Base-by-base conservation (phyloP, 2,329 filamentous ascomycete genomes). In the Colletotrichum phormii region DNA sequence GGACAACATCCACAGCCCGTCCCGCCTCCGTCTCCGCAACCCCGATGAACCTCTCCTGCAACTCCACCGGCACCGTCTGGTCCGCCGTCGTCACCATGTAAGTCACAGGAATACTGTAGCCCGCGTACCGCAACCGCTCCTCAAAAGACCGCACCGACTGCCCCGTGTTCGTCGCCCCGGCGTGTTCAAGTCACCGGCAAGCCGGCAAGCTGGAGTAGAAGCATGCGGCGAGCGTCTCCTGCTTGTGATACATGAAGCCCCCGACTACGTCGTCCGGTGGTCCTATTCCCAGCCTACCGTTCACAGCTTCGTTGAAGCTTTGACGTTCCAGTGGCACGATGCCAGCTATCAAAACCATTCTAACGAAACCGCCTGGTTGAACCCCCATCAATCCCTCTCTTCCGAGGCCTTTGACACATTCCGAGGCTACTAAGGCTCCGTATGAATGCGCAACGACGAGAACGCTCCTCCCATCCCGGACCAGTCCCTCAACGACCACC, bases 341-440 rank as follows among this genome's bases (percentile, higher is more conserved):
- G 15, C 63, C 63, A 13, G 46, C 54, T n/a, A 71, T 66, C 55
- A 71, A 66, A n/a, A 66, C 62, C 26, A 71, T 59, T 9, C 62
- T 51, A 26, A 64, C 53, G 8, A 70, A 54, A 5, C 67, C 60
- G 18, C 67, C 54, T 8, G 22, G 26, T 18, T 4, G 35, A 8
- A 53, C 46, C 5, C 33, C 67, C 29, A 42, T 55, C 12, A 42
- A n/a, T 29, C 61, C 62, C 13, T 64, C 67, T 26, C 11, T 49
- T 2, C 67, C 54, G 53, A 71, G 46, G 11, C 61, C 67, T 5
- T 33, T 33, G n/a, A 42, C 33, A 22, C 61, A 51, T 29, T 29
- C 26, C 26, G 26, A 29, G 26, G 26, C 26, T 29, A 29, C 26
- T 4, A 29, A 29, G 26, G 26, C 26, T 29, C 26, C 26, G 26